These are phyloP conservation scores for Thuja plicata DNA, from an alignment of 83 land plant genomes.

Conservation along the genomic window DNA sequence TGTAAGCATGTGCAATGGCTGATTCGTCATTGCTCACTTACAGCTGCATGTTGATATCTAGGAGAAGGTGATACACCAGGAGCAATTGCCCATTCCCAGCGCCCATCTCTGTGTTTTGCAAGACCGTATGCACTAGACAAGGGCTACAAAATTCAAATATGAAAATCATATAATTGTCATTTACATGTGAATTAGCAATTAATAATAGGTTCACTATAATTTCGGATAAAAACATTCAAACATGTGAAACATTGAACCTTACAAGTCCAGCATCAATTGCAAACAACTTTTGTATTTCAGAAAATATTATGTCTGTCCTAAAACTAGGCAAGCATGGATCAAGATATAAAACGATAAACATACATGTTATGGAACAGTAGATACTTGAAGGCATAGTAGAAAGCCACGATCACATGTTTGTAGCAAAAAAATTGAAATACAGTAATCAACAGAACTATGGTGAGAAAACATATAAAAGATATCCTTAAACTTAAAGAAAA, in stretches of 20 bases:
- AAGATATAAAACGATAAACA: neutral
- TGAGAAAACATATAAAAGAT: neutral
- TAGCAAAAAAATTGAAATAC: neutral
- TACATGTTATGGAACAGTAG: neutral
- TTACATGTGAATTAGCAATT: neutral
- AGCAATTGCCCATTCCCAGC: slow-evolving; percentile 99
- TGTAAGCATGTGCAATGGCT: neutral
- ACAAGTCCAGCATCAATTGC: neutral
- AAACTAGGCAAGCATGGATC: neutral
- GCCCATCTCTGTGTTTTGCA: slow-evolving; percentile 94
- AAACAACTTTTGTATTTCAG: neutral
- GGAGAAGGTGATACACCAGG: slow-evolving; percentile 96
- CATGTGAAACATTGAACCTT: neutral
- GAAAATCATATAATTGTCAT: neutral
- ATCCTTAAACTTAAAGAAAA: neutral
- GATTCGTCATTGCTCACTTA: slow-evolving; percentile 25
- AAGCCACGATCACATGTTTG: neutral
- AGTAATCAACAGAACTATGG: neutral
- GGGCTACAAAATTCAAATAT: slow-evolving; percentile 51
- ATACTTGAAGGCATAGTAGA: neutral
- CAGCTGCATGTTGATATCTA: slow-evolving; percentile 94
- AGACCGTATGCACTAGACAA: slow-evolving; percentile 89
- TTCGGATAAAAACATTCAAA: neutral
- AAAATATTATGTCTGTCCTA: neutral
- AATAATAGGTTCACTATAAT: neutral